These are phyloP conservation scores for Lactarius trivialis DNA, from an alignment of 768 basidiomycete genomes.

Conservation along the genomic window DNA sequence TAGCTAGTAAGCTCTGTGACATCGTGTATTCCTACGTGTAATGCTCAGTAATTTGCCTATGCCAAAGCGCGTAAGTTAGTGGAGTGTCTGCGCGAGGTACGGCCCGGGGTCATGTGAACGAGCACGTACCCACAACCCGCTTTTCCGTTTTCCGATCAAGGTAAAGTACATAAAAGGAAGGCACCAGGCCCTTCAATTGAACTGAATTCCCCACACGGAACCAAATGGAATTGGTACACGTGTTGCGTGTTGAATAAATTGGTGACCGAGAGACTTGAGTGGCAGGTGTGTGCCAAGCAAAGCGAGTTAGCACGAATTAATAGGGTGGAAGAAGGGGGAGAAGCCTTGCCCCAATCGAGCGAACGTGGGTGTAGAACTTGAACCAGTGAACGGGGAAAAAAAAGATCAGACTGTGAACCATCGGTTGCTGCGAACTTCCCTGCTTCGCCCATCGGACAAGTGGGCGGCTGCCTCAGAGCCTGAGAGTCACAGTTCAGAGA, in stretches of 20 bases:
- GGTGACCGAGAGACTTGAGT: neutral
- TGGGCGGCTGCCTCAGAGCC: neutral
- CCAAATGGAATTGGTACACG: neutral
- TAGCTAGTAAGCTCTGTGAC: neutral
- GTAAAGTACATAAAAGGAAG: neutral
- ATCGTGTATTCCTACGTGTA: neutral
- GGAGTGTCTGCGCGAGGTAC: too few species aligned
- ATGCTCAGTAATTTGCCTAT: neutral
- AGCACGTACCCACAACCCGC: neutral
- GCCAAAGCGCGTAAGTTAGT: neutral
- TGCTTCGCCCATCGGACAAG: neutral
- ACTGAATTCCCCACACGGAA: neutral
- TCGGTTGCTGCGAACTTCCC: neutral
- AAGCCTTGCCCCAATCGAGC: neutral
- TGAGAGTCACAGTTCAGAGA: too few species aligned
- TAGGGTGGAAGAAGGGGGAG: neutral
- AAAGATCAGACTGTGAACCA: too few species aligned
- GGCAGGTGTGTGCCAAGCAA: neutral
- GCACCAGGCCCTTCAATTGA: neutral
- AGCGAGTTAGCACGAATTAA: neutral
- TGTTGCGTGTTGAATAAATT: neutral
- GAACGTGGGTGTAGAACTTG: neutral
- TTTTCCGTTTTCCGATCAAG: neutral
- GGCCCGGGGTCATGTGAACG: constrained; percentile 4
- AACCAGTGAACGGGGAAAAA: too few species aligned